phyloP scores from a whole-genome alignment of 495 filamentous ascomycete genomes.

The Platismatia glauca region DNA sequence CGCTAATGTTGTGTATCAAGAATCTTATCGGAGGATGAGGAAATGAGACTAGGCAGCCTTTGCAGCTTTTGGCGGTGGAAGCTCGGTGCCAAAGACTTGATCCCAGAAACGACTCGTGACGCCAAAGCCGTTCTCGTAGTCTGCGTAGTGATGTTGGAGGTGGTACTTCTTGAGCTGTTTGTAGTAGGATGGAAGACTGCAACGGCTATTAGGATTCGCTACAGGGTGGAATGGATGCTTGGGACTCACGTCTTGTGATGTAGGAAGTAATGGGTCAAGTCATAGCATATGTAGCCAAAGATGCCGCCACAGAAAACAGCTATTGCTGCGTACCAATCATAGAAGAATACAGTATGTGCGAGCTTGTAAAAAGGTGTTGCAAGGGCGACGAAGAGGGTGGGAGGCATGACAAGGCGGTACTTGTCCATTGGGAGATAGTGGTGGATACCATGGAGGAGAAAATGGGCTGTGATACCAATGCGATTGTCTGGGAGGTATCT shows the following conservation, averaged over 20 bases:
- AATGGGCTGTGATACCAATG: constrained; percentile 80
- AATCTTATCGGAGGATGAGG: background rate
- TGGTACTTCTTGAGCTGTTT: constrained; percentile 92
- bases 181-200: constrained; percentile 73
- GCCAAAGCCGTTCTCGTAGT: constrained; percentile 96
- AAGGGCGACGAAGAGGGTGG: constrained; percentile 74
- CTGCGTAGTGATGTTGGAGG: constrained; percentile 90
- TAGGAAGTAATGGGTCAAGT: constrained; percentile 98
- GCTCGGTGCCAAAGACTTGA: constrained; percentile 77
- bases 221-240: background rate
- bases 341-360: constrained; percentile 74
- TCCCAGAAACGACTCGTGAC: constrained; percentile 99
- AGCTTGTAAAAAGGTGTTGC: constrained; percentile 91
- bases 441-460: constrained; percentile 93
- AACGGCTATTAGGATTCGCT: constrained; percentile 4
- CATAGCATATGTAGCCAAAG: constrained; percentile 93
- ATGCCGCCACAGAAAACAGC: constrained; percentile 81
- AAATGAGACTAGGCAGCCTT: constrained; percentile 45
- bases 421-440: constrained; percentile 99
- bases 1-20: background rate
- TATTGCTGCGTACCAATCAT: constrained; percentile 71
- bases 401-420: constrained; percentile 94
- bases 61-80: constrained; percentile 41
- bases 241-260: constrained; percentile 75
- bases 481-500: constrained; percentile 90